Conservation (phyloP, 208 protist species). For the Acanthamoeba sp. region DNA sequence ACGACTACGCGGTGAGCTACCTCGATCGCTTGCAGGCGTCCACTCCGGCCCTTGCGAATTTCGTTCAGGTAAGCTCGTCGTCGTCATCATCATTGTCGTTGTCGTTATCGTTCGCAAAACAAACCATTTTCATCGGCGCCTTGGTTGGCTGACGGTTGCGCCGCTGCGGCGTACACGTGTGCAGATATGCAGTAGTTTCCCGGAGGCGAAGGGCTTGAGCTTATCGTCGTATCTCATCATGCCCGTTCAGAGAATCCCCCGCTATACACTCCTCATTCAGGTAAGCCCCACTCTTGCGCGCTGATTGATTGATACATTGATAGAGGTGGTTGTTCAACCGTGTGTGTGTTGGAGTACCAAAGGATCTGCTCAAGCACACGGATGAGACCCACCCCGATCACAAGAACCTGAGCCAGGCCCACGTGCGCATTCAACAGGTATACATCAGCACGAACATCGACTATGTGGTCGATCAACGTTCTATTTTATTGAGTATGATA, state of each 20-base stretch:
- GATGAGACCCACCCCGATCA: constrained; percentile 21
- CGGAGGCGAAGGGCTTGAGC: constrained; percentile 37
- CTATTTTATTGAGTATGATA: neutral
- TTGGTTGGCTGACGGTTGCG: no score
- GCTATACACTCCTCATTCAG: constrained; percentile 61
- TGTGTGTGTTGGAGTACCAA: neutral
- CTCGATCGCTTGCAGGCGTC: constrained; percentile 63
- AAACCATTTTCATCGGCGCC: no score
- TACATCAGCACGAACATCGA: neutral
- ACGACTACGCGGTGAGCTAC: constrained; percentile 61
- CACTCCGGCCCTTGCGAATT: constrained; percentile 16
- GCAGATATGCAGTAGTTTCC: constrained; percentile 56
- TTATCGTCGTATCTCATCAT: constrained; percentile 62
- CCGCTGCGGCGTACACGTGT: neutral
- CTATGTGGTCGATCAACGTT: neutral
- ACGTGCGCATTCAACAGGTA: constrained; percentile 18
- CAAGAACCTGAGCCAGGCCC: neutral
- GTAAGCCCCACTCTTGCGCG: neutral
- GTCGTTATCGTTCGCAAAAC: no score
- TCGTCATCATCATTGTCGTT: no score
- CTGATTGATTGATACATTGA: neutral
- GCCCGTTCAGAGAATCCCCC: constrained; percentile 53
- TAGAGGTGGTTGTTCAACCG: neutral
- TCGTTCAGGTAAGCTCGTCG: neutral
- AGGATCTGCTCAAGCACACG: constrained; percentile 61